Percentiles rank a stretch among this genome's conserved stretches.
phyloP scores from a whole-genome alignment of 768 basidiomycete species.

The Leccinum disarticulatum region DNA sequence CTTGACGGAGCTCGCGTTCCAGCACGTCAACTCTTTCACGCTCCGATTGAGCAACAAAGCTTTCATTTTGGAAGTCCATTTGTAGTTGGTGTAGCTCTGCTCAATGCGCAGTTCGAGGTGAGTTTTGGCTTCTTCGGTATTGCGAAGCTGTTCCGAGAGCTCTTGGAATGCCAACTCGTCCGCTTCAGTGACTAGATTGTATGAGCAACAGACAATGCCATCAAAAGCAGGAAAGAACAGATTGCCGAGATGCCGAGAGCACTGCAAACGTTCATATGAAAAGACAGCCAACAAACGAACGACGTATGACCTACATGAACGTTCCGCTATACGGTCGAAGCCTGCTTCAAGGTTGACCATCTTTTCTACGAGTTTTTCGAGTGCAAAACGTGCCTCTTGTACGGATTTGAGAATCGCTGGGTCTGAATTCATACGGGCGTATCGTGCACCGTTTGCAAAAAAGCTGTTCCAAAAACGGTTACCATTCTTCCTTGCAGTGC shows the following conservation, averaged over 20 bases:
- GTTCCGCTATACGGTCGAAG: conserved; percentile 85
- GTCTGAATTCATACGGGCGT: conserved; percentile 47
- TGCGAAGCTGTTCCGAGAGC: conserved; percentile 64
- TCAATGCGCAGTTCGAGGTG: conserved; percentile 52
- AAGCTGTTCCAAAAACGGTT: conserved; percentile 39
- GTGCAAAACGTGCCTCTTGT: conserved; percentile 53
- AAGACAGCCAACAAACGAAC: background rate
- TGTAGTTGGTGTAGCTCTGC: conserved; percentile 58
- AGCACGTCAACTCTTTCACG: conserved; percentile 53
- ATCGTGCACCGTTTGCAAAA: conserved; percentile 65
- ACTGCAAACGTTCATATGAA: conserved; percentile 44
- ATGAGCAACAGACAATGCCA: conserved; percentile 5
- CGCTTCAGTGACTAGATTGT: conserved; percentile 59
- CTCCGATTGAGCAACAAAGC: conserved; percentile 41
- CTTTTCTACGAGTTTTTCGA: conserved; percentile 70
- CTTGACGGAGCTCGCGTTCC: conserved; percentile 65
- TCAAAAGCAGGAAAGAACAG: conserved; percentile 34
- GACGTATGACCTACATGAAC: conserved; percentile 58
- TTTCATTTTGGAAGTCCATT: conserved; percentile 40
- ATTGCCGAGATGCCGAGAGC: conserved; percentile 71
- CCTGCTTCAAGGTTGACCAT: conserved; percentile 80
- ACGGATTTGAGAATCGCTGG: conserved; percentile 53
- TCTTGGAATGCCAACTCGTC: conserved; percentile 76
- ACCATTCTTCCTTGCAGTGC: background rate
- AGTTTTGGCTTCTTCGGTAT: conserved; percentile 52